A percentile compares a stretch with the other conserved stretches of the same genome.
Conservation (phyloP, 108 stramenopile species). For the Chaetoceros muelleri region DNA sequence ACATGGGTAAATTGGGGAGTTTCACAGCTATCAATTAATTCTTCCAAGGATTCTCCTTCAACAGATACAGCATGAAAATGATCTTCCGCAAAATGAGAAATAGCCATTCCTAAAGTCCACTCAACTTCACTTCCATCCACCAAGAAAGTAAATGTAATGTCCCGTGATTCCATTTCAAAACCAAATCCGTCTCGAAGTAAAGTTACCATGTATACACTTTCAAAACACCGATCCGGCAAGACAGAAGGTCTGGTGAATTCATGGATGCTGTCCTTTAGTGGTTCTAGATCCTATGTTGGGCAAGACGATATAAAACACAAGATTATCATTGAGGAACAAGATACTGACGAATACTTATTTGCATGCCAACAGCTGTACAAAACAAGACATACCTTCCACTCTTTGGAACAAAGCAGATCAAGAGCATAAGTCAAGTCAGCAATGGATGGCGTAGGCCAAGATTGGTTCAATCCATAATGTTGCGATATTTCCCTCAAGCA, state of each 20-base stretch:
- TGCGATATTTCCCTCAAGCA: constrained; percentile 73
- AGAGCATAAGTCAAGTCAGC: constrained; percentile 68
- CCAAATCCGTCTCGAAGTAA: constrained; percentile 85
- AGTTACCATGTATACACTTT: constrained; percentile 84
- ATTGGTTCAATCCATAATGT: constrained; percentile 32
- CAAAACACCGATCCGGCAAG: constrained; percentile 77
- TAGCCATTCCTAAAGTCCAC: constrained; percentile 81
- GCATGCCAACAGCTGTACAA: no score
- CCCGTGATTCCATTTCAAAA: constrained; percentile 61
- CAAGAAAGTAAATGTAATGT: constrained; percentile 77
- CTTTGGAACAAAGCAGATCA: constrained; percentile 64
- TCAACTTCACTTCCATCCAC: constrained; percentile 84
- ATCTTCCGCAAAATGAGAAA: constrained; percentile 35
- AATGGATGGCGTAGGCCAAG: constrained; percentile 81
- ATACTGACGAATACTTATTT: background rate
- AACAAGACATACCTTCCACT: no score
- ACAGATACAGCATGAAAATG: background rate
- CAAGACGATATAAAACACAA: background rate
- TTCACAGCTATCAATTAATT: no score
- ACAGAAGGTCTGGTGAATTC: constrained; percentile 63
- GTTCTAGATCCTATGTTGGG: constrained; percentile 44
- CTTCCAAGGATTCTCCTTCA: no score
- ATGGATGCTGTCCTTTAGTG: constrained; percentile 51
- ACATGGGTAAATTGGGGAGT: no score
- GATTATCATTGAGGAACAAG: background rate